Percentiles rank a stretch among this genome's conserved stretches.
Evolutionary conservation across 352 stramenopile species (phyloP).

Genomic region (Phytophthora fragariaefolia): DNA sequence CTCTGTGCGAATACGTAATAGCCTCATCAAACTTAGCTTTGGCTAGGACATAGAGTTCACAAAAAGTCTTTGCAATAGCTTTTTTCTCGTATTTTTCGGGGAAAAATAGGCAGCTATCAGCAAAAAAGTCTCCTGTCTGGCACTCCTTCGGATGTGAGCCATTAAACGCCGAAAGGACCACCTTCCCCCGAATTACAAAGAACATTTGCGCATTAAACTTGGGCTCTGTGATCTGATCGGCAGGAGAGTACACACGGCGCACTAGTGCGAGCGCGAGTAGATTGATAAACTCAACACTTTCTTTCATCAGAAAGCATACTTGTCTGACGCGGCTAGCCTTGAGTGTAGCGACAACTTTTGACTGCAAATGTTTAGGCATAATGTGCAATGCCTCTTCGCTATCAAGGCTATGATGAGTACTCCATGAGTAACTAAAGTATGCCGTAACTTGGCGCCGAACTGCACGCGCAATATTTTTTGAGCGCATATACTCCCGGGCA

Average conservation of each 20-base stretch:
- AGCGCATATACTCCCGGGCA: slow-evolving; percentile 76
- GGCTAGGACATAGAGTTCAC: slow-evolving; percentile 79
- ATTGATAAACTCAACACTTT: slow-evolving; percentile 82
- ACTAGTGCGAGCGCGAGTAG: slow-evolving; percentile 59
- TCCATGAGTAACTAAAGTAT: slow-evolving; percentile 77
- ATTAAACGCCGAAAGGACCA: slow-evolving; percentile 63
- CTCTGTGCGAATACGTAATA: slow-evolving; percentile 62
- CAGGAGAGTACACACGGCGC: slow-evolving; percentile 64
- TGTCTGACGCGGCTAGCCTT: slow-evolving; percentile 74
- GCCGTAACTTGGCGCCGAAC: slow-evolving; percentile 60
- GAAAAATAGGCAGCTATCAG: slow-evolving; percentile 60
- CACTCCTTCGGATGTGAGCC: slow-evolving; percentile 61
- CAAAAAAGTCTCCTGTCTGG: slow-evolving; percentile 74
- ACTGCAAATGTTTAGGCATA: slow-evolving; percentile 69
- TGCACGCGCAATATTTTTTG: slow-evolving; percentile 57
- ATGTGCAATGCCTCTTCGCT: slow-evolving; percentile 64
- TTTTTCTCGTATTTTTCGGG: slow-evolving; percentile 77
- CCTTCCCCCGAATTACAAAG: slow-evolving; percentile 71
- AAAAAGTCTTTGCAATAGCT: slow-evolving; percentile 81
- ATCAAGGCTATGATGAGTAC: slow-evolving; percentile 68
- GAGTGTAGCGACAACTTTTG: slow-evolving; percentile 65
- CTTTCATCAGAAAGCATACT: slow-evolving; percentile 77
- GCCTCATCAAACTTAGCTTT: slow-evolving; percentile 72
- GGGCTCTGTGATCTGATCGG: slow-evolving; percentile 70
- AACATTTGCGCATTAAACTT: slow-evolving; percentile 85